Conservation (phyloP, 176 grass and related monocot genomes). For the Olyra latifolia region DNA sequence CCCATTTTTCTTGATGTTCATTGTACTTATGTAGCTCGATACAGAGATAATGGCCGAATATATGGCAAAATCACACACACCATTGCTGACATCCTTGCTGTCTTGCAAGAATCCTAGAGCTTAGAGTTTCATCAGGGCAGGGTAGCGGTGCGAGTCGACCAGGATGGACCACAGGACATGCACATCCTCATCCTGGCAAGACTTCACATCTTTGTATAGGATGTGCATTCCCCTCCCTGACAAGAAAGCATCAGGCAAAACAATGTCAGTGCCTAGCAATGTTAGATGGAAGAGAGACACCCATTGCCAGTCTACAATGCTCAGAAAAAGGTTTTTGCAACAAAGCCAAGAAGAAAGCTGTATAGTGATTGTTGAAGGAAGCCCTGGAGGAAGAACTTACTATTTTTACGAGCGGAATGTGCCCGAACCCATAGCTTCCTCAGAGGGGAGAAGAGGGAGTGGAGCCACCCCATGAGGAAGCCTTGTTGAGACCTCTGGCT, state of each 20-base stretch:
- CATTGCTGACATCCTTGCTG: background rate
- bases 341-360: background rate
- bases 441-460: slow-evolving; percentile 66
- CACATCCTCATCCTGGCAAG: slow-evolving; percentile 72
- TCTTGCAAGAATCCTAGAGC: slow-evolving; percentile 25
- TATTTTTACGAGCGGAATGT: slow-evolving; percentile 52
- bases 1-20: background rate
- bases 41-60: slow-evolving; percentile 6
- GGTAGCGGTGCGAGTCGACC: slow-evolving; percentile 63
- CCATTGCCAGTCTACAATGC: background rate
- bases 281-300: background rate
- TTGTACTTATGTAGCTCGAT: background rate
- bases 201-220: slow-evolving; percentile 77
- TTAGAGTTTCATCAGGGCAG: slow-evolving; percentile 36
- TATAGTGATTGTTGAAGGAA: background rate
- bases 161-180: slow-evolving; percentile 84
- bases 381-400: slow-evolving; percentile 27
- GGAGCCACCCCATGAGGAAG: slow-evolving; percentile 78
- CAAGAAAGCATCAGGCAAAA: slow-evolving; percentile 2
- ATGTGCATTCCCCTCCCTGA: slow-evolving; percentile 73
- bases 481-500: background rate
- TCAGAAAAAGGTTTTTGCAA: background rate
- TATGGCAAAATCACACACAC: background rate
- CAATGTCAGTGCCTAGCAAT: slow-evolving; percentile 26
- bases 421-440: slow-evolving; percentile 61